phyloP scores from a whole-genome alignment of 129 eudicot species.

The Flaveria linearis region DNA sequence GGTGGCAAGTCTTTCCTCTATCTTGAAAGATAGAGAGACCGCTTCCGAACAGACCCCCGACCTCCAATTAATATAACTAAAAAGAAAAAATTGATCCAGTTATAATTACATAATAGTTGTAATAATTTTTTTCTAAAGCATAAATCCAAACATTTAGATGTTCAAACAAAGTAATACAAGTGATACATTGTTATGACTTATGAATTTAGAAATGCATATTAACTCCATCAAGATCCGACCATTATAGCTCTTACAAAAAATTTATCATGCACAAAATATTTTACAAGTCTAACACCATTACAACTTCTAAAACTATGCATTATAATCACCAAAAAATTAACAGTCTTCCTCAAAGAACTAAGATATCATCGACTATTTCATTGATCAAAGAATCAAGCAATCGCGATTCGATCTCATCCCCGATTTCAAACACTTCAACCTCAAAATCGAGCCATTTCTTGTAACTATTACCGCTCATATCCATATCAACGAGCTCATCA shows the following conservation, averaged over 20 bases:
- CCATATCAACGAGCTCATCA: conserved; percentile 86
- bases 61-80: too few species aligned
- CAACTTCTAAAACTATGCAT: conserved; percentile 31
- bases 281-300: conserved; percentile 22
- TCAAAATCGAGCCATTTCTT: conserved; percentile 75
- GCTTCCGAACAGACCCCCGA: too few species aligned
- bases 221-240: conserved; percentile 10
- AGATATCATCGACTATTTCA: conserved; percentile 72
- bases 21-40: too few species aligned
- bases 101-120: too few species aligned
- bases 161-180: too few species aligned
- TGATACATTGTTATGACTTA: background rate
- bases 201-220: background rate
- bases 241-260: conserved; percentile 10
- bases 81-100: too few species aligned
- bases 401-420: conserved; percentile 64
- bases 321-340: background rate
- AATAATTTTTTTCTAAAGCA: too few species aligned
- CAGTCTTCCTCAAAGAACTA: conserved; percentile 35
- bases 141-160: too few species aligned
- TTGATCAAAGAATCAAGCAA: conserved; percentile 67
- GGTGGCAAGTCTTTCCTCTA: too few species aligned
- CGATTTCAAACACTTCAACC: conserved; percentile 61
- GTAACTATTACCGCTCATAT: conserved; percentile 72
- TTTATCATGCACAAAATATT: conserved; percentile 21